These are phyloP conservation scores for Globisporangium spinosum DNA, from an alignment of 352 stramenopile species.

Conservation along the genomic window DNA sequence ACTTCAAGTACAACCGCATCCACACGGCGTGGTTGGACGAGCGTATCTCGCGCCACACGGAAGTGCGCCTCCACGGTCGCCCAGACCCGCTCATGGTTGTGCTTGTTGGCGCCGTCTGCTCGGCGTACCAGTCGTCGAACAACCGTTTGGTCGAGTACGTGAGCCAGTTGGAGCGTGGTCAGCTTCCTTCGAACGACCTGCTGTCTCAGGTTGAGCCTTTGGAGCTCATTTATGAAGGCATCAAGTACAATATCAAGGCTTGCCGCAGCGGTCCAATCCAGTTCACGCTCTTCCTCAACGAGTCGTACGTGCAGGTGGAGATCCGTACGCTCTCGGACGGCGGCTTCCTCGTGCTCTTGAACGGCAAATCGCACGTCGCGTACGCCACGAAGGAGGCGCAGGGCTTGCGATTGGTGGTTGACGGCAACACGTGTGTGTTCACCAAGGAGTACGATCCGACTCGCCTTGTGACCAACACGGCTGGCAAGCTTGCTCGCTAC, in stretches of 20 bases:
- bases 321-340: conserved; percentile 96
- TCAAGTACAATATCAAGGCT: conserved; percentile 97
- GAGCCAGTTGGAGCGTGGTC: conserved; percentile 82
- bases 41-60: conserved; percentile 93
- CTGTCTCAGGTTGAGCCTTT: conserved; percentile 85
- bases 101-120: conserved; percentile 85
- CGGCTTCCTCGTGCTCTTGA: conserved; percentile 97
- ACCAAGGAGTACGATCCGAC: conserved; percentile 99
- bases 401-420: conserved; percentile 91
- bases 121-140: conserved; percentile 77
- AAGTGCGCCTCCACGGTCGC: conserved; percentile 80
- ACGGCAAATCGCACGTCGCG: conserved; percentile 95
- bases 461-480: conserved; percentile 95
- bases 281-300: conserved; percentile 91
- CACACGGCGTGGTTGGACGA: conserved; percentile 98
- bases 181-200: conserved; percentile 90
- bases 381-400: conserved; percentile 93
- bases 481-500: conserved; percentile 99
- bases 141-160: conserved; percentile 74
- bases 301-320: conserved; percentile 90
- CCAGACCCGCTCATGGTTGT: conserved; percentile 86
- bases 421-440: conserved; percentile 96
- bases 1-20: conserved; percentile 99
- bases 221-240: conserved; percentile 98
- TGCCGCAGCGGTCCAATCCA: conserved; percentile 88